Evolutionary conservation across 2,329 filamentous ascomycete genomes (phyloP).

Genomic region (Triangularia verruculosa): DNA sequence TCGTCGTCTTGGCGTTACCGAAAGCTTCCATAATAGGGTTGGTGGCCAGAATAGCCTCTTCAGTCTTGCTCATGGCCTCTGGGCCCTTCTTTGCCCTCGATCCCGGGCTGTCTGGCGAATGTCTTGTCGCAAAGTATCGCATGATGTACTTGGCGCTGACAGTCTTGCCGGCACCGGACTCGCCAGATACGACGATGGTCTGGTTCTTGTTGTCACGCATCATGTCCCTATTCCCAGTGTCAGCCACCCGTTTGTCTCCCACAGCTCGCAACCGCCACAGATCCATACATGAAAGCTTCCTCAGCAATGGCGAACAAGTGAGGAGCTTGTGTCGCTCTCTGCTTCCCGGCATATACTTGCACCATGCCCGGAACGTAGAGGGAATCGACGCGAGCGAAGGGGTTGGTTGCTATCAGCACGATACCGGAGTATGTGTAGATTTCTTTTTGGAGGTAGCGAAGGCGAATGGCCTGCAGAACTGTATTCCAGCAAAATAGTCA

Average conservation of each 20-base stretch:
- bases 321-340: constrained; percentile 91
- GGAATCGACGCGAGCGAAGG: constrained; percentile 94
- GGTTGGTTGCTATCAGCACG: constrained; percentile 96
- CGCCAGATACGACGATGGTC: constrained; percentile 97
- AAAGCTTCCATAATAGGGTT: constrained; percentile 99
- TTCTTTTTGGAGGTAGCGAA: constrained; percentile 96
- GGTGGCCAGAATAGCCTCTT: constrained; percentile 96
- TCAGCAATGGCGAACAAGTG: constrained; percentile 99
- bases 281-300: constrained; percentile 77
- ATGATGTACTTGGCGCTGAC: constrained; percentile 99
- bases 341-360: constrained; percentile 97
- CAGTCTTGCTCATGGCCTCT: constrained; percentile 90
- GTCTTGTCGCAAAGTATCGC: constrained; percentile 98
- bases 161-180: constrained; percentile 97
- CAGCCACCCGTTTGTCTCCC: constrained; percentile 31
- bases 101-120: constrained; percentile 83
- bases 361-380: constrained; percentile 99
- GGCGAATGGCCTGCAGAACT: constrained; percentile 96
- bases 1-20: constrained; percentile 98
- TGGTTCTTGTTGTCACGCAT: constrained; percentile 93
- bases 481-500: constrained; percentile 27
- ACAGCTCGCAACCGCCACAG: not conserved
- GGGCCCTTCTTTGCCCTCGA: constrained; percentile 71
- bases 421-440: constrained; percentile 99
- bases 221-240: constrained; percentile 71